A percentile compares a stretch with the other conserved stretches of the same genome.
Evolutionary conservation across 2,329 filamentous ascomycete genomes (phyloP).

Genomic region (Balansia obtecta): DNA sequence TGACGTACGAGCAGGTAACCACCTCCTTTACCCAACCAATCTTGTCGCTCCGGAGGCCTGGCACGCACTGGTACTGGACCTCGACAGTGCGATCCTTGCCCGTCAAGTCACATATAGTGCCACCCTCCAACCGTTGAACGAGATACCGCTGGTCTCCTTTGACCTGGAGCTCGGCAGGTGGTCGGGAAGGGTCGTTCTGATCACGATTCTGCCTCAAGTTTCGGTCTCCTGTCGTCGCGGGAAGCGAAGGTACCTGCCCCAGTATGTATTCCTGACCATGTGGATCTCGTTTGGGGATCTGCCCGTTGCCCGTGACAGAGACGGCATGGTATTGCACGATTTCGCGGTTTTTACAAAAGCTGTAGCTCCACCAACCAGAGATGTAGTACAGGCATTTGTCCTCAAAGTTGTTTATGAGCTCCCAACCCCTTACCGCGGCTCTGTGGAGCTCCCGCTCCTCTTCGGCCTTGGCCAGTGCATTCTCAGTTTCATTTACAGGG

Average conservation of each 20-base stretch:
- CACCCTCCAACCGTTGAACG: constrained; percentile 67
- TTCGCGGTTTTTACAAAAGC: constrained; percentile 80
- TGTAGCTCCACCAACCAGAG: constrained; percentile 92
- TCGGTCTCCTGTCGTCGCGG: constrained; percentile 12
- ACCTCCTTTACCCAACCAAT: constrained; percentile 93
- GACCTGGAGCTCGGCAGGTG: constrained; percentile 56
- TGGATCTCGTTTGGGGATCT: constrained; percentile 67
- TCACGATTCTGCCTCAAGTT: constrained; percentile 10
- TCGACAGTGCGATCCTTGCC: constrained; percentile 72
- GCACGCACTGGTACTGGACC: constrained; percentile 70
- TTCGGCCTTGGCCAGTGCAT: constrained; percentile 55
- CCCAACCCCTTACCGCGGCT: constrained; percentile 66
- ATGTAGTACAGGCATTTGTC: constrained; percentile 73
- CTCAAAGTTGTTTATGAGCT: constrained; percentile 66
- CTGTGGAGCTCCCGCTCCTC: constrained; percentile 69
- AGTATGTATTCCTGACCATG: constrained; percentile 65
- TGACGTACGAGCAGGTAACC: constrained; percentile 81
- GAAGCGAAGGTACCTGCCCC: constrained; percentile 37
- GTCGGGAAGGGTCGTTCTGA: constrained; percentile 15
- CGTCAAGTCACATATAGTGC: constrained; percentile 78
- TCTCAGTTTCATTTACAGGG: constrained; percentile 51
- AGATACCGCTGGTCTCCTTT: constrained; percentile 79
- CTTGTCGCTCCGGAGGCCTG: constrained; percentile 56
- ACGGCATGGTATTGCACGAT: constrained; percentile 86
- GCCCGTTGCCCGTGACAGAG: constrained; percentile 50